Base-by-base conservation (phyloP, 1,284 basidiomycete species). In the Agaricales sp. region DNA sequence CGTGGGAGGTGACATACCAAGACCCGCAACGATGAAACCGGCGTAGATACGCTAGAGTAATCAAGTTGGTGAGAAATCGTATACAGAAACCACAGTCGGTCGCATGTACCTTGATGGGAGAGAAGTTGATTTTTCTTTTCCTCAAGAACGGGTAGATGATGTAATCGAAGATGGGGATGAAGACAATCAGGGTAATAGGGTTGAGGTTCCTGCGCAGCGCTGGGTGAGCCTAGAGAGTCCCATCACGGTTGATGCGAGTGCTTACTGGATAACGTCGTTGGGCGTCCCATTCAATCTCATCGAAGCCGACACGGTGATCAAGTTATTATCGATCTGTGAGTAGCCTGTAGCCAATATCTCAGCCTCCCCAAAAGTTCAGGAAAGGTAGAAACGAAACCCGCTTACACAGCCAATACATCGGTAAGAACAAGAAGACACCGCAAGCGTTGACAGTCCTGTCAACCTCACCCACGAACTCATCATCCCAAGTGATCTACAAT, bases 371-470 rank as follows among this genome's bases (percentile, higher is more conserved):
- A 8, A 35, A 35, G 30, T n/a, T 35, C 30, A 35, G 8, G 11
- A 26, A 14, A 3, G 22, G 19, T 20, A 19, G 8, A 24, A 43
- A 19, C 18, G 1, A 35, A n/a, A n/a, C 8, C 50, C 4, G 60
- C 66, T 51, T 49, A 67, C 69, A 71, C 4, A 77, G 65, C 75
- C 76, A 78, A 63, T 65, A 78, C 60, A 74, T 61, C 24, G 75
- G 74, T 64, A 71, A 75, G 64, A 77, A 79, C 44, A 74, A 56
- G 65, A 84, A 82, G 43, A 85, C 78, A 46, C 67, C 64, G 67
- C 82, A 85, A n/a, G 82, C 82, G 54, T 75, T 75, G 58, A 78
- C 58, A 1, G 78, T 81, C 55, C 80, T 71, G 20, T 68, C 63
- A 45, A 85, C 77, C 61, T 85, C 81, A 48, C 74, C 76, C 16